These are phyloP conservation scores for Solanum verrucosum DNA, from an alignment of 257 asterid genomes.

Conservation along the genomic window DNA sequence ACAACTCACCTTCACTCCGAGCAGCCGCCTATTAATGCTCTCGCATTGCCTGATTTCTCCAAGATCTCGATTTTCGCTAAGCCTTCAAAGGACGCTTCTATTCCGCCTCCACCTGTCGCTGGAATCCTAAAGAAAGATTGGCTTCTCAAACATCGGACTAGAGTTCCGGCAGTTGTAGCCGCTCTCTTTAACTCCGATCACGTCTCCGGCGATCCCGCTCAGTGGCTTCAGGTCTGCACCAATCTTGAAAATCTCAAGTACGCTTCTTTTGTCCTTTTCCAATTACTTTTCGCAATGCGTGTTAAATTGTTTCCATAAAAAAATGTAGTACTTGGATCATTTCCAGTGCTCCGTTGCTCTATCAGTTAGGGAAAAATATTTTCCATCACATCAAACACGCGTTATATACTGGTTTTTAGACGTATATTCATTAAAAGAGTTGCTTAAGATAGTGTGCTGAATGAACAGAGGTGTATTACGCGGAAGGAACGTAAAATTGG, in stretches of 20 bases:
- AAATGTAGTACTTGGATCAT: not conserved
- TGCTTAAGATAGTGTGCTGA: not conserved
- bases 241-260: constrained; percentile 91
- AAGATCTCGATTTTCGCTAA: constrained; percentile 66
- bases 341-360: not conserved
- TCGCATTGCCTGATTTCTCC: constrained; percentile 95
- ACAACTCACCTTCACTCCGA: constrained; percentile 74
- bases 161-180: constrained; percentile 81
- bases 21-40: constrained; percentile 81
- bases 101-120: constrained; percentile 15
- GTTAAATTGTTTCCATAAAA: not conserved
- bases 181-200: constrained; percentile 61
- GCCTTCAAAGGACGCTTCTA: constrained; percentile 35
- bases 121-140: constrained; percentile 78
- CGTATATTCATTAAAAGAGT: not conserved
- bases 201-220: constrained; percentile 86
- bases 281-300: not conserved
- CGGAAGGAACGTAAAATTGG: constrained; percentile 79
- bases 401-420: not conserved
- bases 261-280: not conserved
- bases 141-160: constrained; percentile 90
- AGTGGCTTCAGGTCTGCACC: constrained; percentile 94
- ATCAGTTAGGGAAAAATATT: not conserved
- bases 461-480: constrained; percentile 54
- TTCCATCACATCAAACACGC: not conserved